Percentiles rank a stretch among this genome's conserved stretches.
phyloP scores from a whole-genome alignment of 2,329 filamentous ascomycete species.

The Dothistroma septosporum region DNA sequence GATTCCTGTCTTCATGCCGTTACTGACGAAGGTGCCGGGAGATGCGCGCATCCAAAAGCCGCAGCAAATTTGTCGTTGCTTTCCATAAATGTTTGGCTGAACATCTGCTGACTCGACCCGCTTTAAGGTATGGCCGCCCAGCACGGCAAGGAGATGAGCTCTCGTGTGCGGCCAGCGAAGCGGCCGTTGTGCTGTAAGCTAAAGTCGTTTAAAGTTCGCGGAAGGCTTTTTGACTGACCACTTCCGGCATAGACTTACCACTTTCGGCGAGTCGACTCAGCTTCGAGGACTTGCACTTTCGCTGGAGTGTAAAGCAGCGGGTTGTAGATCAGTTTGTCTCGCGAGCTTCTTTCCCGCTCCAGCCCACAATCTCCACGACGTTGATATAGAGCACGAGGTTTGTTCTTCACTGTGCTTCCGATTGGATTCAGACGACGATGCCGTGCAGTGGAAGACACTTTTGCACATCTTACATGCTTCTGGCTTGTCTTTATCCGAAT shows the following conservation, averaged over 20 bases:
- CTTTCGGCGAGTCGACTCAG: not conserved
- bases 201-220: not conserved
- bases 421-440: not conserved
- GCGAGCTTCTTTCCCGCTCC: not conserved
- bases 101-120: not conserved
- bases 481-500: not conserved
- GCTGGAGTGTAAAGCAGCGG: not conserved
- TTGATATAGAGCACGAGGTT: not conserved
- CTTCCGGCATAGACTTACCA: not conserved
- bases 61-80: not conserved
- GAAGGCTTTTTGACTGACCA: not conserved
- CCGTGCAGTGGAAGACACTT: not conserved
- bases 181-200: not conserved
- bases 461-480: not conserved
- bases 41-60: too few species aligned
- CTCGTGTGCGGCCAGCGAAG: not conserved
- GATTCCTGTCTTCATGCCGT: too few species aligned
- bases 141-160: not conserved
- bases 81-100: not conserved
- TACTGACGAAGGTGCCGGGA: too few species aligned
- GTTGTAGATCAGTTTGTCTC: not conserved
- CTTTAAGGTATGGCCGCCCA: not conserved
- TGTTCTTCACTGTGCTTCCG: not conserved
- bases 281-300: not conserved
- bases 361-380: not conserved